Evolutionary conservation across 192 early-diverging fungal genomes (phyloP), one percentile per base, ranked within the genome.

Genomic region (Ambispora gerdemannii): DNA sequence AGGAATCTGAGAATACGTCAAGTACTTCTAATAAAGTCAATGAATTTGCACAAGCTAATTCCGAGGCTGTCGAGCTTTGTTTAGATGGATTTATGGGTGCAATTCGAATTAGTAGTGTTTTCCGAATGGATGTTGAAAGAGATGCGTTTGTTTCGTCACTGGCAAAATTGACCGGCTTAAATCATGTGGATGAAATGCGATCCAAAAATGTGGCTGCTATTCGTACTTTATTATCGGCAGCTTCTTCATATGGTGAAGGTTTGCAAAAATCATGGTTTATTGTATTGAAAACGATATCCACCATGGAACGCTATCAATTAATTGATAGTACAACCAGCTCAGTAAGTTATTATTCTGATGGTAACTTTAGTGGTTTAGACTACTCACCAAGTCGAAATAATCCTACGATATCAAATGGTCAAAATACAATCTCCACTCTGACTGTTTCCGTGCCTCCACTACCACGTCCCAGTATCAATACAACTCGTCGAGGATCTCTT

Each of bases 141-240:
- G 88, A 93, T 67, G 93, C 95, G 7, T 96, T 95, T 84, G 91
- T 96, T 31, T 91, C 92, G 4, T 92, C 93, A 3, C 75, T 97
- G 75, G 82, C 90, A 36, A 92, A 93, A 76, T 82, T 97, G 59
- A 95, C 95, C 2, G 87, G 85, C 61, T 81, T 97, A 72, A 87
- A 90, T 63, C 88, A 93, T 62, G 79, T 95, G 56, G 83, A 86
- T 20, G 90, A 95, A 72, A 92, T 97, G 84, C 83, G 83, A 50
- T 87, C 90, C 35, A 97, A 97, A 80, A 93, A 97, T 70, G 86
- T 95, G 15, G 87, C 91, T 63, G 94, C 92, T 0, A 95, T 97
- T 72, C 84, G 89, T 43, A 89, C 90, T 2, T 78, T 97, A 20
- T 79, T 97, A 38, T 90, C 86, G 43, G 83, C 94, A 2, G 91